phyloP scores from a whole-genome alignment of 257 asterid genomes.

The Nicotiana sylvestris region DNA sequence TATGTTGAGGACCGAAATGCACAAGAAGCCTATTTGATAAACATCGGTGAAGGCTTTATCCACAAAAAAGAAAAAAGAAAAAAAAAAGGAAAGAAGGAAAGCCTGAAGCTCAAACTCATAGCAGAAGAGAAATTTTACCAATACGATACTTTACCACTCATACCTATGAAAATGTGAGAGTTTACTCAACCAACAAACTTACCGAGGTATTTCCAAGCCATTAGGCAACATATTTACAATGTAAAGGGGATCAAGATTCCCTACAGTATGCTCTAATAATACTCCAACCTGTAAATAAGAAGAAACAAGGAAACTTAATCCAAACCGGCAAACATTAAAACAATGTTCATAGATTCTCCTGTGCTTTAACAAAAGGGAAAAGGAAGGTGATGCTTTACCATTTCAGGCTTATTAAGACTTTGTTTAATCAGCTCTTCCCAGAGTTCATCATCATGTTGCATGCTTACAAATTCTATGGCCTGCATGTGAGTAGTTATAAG shows the following conservation, averaged over 20 bases:
- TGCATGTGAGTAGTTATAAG: conserved; percentile 33
- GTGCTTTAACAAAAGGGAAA: neutral
- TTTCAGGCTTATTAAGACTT: conserved; percentile 90
- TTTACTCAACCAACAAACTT: conserved; percentile 18
- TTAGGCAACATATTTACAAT: conserved; percentile 88
- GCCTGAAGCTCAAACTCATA: neutral
- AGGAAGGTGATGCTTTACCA: conserved; percentile 49
- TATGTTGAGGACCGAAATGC: no score
- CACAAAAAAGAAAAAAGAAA: no score
- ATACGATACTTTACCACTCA: neutral
- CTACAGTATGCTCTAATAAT: conserved; percentile 94
- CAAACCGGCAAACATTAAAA: conserved; percentile 6
- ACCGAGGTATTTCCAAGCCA: conserved; percentile 98
- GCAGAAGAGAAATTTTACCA: neutral
- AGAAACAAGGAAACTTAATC: neutral
- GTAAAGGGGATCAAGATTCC: conserved; percentile 96
- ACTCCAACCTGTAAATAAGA: conserved; percentile 70
- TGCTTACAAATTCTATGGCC: conserved; percentile 96
- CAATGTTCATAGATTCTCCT: neutral
- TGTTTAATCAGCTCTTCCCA: conserved; percentile 97
- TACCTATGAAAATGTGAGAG: neutral
- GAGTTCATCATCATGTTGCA: conserved; percentile 96
- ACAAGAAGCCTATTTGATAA: no score
- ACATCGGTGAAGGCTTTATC: no score
- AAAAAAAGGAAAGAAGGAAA: no score